A percentile compares a stretch with the other conserved stretches of the same genome.
phyloP scores from a whole-genome alignment of 1,284 basidiomycete species.

The Clitocybe nebularis region DNA sequence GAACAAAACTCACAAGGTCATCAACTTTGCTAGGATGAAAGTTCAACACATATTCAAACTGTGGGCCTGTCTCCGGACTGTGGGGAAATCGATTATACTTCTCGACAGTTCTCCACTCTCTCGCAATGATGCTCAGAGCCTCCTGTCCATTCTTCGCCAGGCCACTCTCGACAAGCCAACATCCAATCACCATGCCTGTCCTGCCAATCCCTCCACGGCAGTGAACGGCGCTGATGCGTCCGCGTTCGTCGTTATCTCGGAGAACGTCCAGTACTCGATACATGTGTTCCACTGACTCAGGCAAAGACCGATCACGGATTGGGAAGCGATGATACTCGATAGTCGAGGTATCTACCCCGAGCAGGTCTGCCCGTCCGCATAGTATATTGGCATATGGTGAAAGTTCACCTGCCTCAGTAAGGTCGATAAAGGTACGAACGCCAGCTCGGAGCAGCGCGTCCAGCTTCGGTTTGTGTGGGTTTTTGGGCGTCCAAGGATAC shows the following conservation, averaged over 20 bases:
- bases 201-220: constrained; percentile 75
- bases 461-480: constrained; percentile 55
- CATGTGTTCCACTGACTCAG: constrained; percentile 52
- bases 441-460: constrained; percentile 65
- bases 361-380: constrained; percentile 43
- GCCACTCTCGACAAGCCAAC: constrained; percentile 70
- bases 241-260: constrained; percentile 49
- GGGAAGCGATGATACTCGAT: constrained; percentile 74
- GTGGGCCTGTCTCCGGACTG: constrained; percentile 74
- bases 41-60: constrained; percentile 66
- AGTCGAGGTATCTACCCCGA: constrained; percentile 47
- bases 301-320: constrained; percentile 65
- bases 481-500: constrained; percentile 67
- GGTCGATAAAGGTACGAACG: constrained; percentile 74
- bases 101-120: constrained; percentile 69
- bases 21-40: constrained; percentile 28
- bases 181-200: constrained; percentile 72
- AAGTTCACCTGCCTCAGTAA: constrained; percentile 71
- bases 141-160: constrained; percentile 56
- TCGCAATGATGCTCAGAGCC: constrained; percentile 58
- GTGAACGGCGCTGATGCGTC: constrained; percentile 62
- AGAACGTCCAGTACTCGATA: constrained; percentile 53
- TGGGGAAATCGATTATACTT: constrained; percentile 70
- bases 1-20: constrained; percentile 6
- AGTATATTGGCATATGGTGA: constrained; percentile 60